Conservation (phyloP, 345 rosid species). For the Eucalyptus viminalis region DNA sequence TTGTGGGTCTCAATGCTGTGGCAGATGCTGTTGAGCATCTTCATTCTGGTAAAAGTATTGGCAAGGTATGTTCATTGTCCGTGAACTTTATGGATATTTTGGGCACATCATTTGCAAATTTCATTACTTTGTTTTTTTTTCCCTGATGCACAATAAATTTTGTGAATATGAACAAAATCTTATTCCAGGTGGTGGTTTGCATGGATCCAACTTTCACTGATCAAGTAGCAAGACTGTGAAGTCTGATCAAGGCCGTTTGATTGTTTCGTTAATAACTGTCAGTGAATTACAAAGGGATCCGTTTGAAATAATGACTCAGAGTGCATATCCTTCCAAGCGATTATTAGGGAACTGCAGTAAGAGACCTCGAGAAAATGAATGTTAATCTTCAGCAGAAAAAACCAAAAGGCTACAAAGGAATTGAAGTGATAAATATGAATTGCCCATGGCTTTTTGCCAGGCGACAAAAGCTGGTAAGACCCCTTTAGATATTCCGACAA, state of each 20-base stretch:
- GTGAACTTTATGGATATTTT: neutral
- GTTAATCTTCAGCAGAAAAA: neutral
- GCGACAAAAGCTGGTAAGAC: neutral
- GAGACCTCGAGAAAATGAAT: neutral
- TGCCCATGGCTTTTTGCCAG: neutral
- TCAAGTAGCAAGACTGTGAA: slow-evolving; percentile 51
- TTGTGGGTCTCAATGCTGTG: slow-evolving; percentile 53
- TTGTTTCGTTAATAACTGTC: neutral
- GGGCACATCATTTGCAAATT: neutral
- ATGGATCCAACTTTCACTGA: slow-evolving; percentile 52
- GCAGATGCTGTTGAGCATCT: slow-evolving; percentile 95
- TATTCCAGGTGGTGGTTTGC: slow-evolving; percentile 69
- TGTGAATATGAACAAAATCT: neutral
- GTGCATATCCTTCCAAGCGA: neutral
- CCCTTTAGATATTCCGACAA: neutral
- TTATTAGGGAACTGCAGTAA: neutral
- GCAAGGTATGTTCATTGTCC: slow-evolving; percentile 48
- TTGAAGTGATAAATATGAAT: neutral
- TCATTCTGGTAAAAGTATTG: slow-evolving; percentile 91
- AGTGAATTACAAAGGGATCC: neutral
- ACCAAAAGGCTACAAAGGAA: neutral
- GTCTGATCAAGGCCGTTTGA: neutral
- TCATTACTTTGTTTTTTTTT: neutral
- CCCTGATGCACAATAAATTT: neutral
- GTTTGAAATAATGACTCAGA: neutral